Conservation (phyloP, 495 filamentous ascomycete species). For the Pseudevernia furfuracea region DNA sequence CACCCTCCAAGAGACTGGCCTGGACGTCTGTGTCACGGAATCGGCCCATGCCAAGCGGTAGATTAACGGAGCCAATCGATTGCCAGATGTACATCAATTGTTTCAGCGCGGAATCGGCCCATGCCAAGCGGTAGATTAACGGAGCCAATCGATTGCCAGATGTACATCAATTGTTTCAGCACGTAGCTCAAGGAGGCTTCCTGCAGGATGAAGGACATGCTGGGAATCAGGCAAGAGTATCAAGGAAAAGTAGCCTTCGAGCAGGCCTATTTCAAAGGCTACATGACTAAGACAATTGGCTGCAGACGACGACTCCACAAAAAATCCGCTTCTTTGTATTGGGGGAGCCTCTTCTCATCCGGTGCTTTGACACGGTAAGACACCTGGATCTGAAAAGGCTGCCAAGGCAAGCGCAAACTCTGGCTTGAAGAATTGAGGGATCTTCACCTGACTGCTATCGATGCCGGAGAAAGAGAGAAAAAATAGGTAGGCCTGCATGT, state of each 20-base stretch:
- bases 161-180: not conserved
- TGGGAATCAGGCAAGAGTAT: not conserved
- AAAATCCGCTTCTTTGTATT: not conserved
- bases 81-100: not conserved
- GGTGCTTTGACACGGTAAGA: too few relatives aligned
- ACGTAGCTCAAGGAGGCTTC: not conserved
- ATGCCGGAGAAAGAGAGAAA: not conserved
- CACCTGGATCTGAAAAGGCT: not conserved
- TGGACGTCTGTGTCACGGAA: not conserved
- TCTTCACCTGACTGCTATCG: not conserved
- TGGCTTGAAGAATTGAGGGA: not conserved
- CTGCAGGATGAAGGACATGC: not conserved
- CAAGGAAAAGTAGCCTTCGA: not conserved
- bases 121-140: not conserved
- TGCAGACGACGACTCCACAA: not conserved
- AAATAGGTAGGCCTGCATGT: not conserved
- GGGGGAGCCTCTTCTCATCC: not conserved
- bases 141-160: not conserved
- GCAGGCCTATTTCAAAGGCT: not conserved
- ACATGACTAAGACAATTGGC: not conserved
- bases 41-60: not conserved
- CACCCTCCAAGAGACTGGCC: not conserved
- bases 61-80: not conserved
- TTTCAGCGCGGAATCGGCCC: too few relatives aligned
- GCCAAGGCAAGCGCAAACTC: not conserved